A percentile compares a stretch with the other conserved stretches of the same genome.
phyloP scores from a whole-genome alignment of 768 basidiomycete genomes.

The Peribolospora kevripleyi region DNA sequence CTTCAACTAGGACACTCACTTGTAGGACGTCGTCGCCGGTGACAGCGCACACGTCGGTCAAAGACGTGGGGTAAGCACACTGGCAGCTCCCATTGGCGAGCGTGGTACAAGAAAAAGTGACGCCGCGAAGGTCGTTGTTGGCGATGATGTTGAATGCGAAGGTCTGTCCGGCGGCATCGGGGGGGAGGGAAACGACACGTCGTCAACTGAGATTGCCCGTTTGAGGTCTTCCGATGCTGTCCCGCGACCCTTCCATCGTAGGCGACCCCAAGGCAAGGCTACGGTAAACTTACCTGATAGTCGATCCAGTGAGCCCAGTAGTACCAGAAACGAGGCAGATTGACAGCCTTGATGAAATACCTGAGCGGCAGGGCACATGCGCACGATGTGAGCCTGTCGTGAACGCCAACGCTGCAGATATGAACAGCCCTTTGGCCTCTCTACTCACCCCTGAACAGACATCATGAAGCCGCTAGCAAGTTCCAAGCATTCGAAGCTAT shows the following conservation, averaged over 20 bases:
- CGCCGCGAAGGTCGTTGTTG: conserved; percentile 29
- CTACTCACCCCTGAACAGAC: conserved; percentile 22
- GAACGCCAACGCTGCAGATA: conserved; percentile 1
- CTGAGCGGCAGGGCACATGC: conserved; percentile 1
- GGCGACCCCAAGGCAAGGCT: conserved; percentile 16
- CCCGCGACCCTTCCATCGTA: conserved; percentile 16
- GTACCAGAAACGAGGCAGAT: conserved; percentile 36
- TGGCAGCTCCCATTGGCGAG: conserved; percentile 21
- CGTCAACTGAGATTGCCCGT: background rate
- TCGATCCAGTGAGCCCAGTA: conserved; percentile 35
- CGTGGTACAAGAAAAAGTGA: conserved; percentile 25
- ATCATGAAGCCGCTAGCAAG: conserved; percentile 29
- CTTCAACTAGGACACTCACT: background rate
- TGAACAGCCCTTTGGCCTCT: background rate
- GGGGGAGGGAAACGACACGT: background rate
- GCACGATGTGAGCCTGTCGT: background rate
- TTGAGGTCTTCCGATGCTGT: background rate
- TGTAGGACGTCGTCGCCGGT: conserved; percentile 29
- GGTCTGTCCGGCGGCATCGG: conserved; percentile 6
- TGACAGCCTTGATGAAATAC: conserved; percentile 29
- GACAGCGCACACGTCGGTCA: conserved; percentile 26
- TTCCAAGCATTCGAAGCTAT: background rate
- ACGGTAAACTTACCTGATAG: conserved; percentile 27
- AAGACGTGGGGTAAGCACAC: conserved; percentile 31
- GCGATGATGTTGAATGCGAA: conserved; percentile 15